A percentile compares a stretch with the other conserved stretches of the same genome.
Evolutionary conservation across 768 basidiomycete genomes (phyloP).

Genomic region (Termitomyces sp.): DNA sequence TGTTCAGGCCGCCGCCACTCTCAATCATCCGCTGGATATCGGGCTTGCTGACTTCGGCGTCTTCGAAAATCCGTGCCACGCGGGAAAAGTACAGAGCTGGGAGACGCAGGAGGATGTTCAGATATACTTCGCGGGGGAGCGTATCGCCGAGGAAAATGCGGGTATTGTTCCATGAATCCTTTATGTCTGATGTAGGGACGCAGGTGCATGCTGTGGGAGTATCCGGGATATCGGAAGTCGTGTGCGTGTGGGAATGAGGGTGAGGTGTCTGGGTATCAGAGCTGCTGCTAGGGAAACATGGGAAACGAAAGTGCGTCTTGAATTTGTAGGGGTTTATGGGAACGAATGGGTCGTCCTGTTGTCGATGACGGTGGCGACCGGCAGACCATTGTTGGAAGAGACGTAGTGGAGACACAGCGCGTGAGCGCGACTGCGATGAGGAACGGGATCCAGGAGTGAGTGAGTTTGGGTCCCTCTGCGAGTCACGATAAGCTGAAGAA

Average conservation of each 20-base stretch:
- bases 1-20: constrained; percentile 8
- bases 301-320: constrained; percentile 18
- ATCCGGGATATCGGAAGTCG: constrained; percentile 3
- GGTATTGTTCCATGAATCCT: constrained; percentile 6
- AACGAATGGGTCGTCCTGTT: constrained; percentile 51
- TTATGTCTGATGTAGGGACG: background rate
- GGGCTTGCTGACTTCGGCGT: constrained; percentile 72
- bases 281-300: constrained; percentile 1
- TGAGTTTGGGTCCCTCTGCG: constrained; percentile 21
- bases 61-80: constrained; percentile 72
- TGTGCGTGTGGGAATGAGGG: constrained; percentile 2
- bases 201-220: background rate
- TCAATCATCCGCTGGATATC: constrained; percentile 57
- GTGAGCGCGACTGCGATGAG: constrained; percentile 40
- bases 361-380: constrained; percentile 41
- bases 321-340: constrained; percentile 52
- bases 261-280: constrained; percentile 5
- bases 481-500: constrained; percentile 22
- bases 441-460: constrained; percentile 34
- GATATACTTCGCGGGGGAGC: constrained; percentile 31
- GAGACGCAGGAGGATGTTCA: constrained; percentile 52
- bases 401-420: constrained; percentile 54
- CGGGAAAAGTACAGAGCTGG: constrained; percentile 79
- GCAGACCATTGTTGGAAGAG: constrained; percentile 52
- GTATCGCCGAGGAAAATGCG: constrained; percentile 24